Percentiles rank a stretch among this genome's conserved stretches.
phyloP scores from a whole-genome alignment of 2,329 filamentous ascomycete genomes.

The Plectosphaerella sp. region DNA sequence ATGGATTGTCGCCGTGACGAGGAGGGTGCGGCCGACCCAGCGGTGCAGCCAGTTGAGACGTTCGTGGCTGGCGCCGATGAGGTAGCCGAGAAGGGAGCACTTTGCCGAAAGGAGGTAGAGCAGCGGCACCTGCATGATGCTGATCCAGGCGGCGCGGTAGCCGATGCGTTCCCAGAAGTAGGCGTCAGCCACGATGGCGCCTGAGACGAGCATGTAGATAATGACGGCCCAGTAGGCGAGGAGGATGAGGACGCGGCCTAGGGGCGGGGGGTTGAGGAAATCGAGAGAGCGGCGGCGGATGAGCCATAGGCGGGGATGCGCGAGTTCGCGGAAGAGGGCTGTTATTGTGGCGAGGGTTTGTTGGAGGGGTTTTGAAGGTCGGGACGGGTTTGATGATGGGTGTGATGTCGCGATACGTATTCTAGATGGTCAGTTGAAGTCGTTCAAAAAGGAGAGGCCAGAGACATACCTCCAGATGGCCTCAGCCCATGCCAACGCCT shows the following conservation, averaged over 20 bases:
- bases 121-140: slow-evolving; percentile 59
- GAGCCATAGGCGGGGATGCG: slow-evolving; percentile 48
- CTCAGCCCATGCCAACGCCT: not conserved
- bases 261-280: slow-evolving; percentile 55
- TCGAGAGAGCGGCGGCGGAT: slow-evolving; percentile 38
- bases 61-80: slow-evolving; percentile 63
- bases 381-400: slow-evolving; percentile 38
- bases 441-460: not conserved
- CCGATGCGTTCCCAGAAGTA: slow-evolving; percentile 62
- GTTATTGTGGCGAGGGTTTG: slow-evolving; percentile 56
- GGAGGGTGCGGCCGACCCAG: slow-evolving; percentile 66
- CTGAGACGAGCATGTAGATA: slow-evolving; percentile 48
- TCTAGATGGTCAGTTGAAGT: slow-evolving; percentile 31
- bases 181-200: slow-evolving; percentile 44
- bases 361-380: slow-evolving; percentile 38
- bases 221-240: slow-evolving; percentile 55
- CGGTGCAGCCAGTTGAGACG: slow-evolving; percentile 70
- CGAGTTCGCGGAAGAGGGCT: slow-evolving; percentile 51
- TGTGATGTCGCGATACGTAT: slow-evolving; percentile 31
- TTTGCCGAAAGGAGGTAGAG: slow-evolving; percentile 60
- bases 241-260: slow-evolving; percentile 50
- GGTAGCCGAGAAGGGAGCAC: slow-evolving; percentile 50
- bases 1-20: slow-evolving; percentile 64
- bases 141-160: slow-evolving; percentile 64
- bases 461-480: not conserved